Evolutionary conservation across 805 yeast species (phyloP).

Genomic region (Sugiyamaella boreocaroliniensis): DNA sequence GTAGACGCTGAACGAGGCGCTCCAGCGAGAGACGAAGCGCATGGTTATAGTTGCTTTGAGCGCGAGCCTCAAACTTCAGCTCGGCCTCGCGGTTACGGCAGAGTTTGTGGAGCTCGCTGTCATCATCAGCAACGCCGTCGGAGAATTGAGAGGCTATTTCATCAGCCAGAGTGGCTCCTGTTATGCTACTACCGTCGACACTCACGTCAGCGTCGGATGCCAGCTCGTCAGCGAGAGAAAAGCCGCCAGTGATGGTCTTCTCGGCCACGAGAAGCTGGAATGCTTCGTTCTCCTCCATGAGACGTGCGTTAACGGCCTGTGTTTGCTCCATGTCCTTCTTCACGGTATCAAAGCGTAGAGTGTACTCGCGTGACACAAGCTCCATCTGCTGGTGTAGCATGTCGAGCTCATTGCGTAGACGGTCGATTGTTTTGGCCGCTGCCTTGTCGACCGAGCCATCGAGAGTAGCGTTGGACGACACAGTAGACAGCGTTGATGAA

Average conservation of each 20-base stretch:
- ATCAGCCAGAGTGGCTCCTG: too few species aligned
- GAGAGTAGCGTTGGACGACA: background rate
- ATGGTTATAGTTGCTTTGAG: constrained; percentile 27
- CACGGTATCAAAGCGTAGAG: constrained; percentile 22
- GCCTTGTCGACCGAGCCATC: background rate
- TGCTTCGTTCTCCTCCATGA: constrained; percentile 31
- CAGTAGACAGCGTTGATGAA: background rate
- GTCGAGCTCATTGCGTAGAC: constrained; percentile 18
- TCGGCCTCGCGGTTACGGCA: constrained; percentile 6
- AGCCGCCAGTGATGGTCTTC: constrained; percentile 26
- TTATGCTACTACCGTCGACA: background rate
- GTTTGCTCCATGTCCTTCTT: constrained; percentile 23
- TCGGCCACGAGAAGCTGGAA: constrained; percentile 31
- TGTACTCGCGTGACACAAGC: constrained; percentile 27
- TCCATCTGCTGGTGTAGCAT: constrained; percentile 25
- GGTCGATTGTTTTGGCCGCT: constrained; percentile 11
- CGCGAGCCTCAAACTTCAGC: constrained; percentile 25
- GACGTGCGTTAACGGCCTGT: constrained; percentile 20
- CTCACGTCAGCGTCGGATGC: constrained; percentile 2
- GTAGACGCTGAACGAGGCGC: constrained; percentile 30
- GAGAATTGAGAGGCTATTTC: too few species aligned
- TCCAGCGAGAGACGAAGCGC: constrained; percentile 30
- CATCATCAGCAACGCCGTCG: background rate
- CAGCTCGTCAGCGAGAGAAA: constrained; percentile 21
- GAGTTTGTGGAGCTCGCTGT: background rate